A percentile compares a stretch with the other conserved stretches of the same genome.
phyloP scores from a whole-genome alignment of 768 basidiomycete genomes.

The Amanita inopinata region DNA sequence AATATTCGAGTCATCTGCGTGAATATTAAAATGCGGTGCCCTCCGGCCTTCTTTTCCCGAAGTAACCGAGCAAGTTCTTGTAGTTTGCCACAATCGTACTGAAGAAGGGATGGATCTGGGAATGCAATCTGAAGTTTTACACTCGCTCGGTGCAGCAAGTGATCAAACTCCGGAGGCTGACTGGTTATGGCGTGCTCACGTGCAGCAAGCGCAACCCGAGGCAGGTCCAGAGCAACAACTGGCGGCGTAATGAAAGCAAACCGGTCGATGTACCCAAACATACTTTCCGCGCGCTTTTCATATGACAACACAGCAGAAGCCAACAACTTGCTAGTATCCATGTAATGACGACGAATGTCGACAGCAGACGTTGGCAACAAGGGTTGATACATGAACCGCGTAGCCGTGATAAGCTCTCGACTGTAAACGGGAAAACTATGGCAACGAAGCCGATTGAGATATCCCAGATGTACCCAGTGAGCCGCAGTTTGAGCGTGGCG shows the following conservation, averaged over 20 bases:
- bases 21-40: slow-evolving; percentile 89
- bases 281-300: slow-evolving; percentile 42
- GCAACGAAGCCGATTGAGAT: slow-evolving; percentile 71
- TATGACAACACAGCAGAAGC: slow-evolving; percentile 57
- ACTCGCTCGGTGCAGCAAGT: slow-evolving; percentile 54
- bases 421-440: slow-evolving; percentile 34
- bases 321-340: slow-evolving; percentile 32
- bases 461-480: slow-evolving; percentile 62
- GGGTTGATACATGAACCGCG: slow-evolving; percentile 28
- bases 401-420: slow-evolving; percentile 34
- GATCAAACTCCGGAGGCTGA: slow-evolving; percentile 47
- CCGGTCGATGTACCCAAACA: slow-evolving; percentile 43
- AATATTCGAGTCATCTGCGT: slow-evolving; percentile 95
- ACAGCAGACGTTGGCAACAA: slow-evolving; percentile 43
- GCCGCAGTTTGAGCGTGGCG: slow-evolving; percentile 41
- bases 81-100: slow-evolving; percentile 95
- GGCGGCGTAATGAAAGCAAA: slow-evolving; percentile 80
- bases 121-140: slow-evolving; percentile 91
- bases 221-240: slow-evolving; percentile 68
- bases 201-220: slow-evolving; percentile 49
- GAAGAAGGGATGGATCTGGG: slow-evolving; percentile 79
- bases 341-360: slow-evolving; percentile 26
- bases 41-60: slow-evolving; percentile 75
- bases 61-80: slow-evolving; percentile 75
- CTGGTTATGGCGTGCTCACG: slow-evolving; percentile 16